Conservation (phyloP, 23 red algal genomes). For the Pyropia haitanensis region DNA sequence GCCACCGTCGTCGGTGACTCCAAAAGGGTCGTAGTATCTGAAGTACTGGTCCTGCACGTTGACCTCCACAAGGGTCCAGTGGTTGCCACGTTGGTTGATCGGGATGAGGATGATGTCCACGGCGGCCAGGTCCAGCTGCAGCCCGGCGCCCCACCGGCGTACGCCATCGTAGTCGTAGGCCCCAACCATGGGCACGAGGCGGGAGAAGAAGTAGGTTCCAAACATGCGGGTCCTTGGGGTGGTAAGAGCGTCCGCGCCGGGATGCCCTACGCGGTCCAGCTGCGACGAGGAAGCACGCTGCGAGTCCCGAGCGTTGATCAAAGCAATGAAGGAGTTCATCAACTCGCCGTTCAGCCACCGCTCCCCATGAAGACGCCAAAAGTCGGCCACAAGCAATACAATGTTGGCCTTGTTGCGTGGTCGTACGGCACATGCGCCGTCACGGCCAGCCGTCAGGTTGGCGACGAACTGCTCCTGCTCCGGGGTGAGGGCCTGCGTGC, state of each 20-base stretch:
- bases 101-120: constrained; percentile 52
- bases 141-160: too few species aligned
- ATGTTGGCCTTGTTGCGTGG: too few species aligned
- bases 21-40: constrained; percentile 37
- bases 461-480: too few species aligned
- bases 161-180: constrained; percentile 46
- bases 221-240: constrained; percentile 53
- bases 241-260: too few species aligned
- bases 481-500: too few species aligned
- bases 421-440: too few species aligned
- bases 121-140: constrained; percentile 16
- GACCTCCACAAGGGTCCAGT: constrained; percentile 59
- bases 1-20: constrained; percentile 6
- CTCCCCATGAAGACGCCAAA: constrained; percentile 22
- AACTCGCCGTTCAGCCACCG: constrained; percentile 72
- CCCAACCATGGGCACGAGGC: constrained; percentile 22
- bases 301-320: constrained; percentile 48
- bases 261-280: too few species aligned
- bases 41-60: constrained; percentile 29
- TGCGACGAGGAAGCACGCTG: too few species aligned
- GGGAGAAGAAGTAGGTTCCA: constrained; percentile 62
- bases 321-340: constrained; percentile 55
- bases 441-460: too few species aligned
- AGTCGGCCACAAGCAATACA: constrained; percentile 23
- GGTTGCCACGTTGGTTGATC: constrained; percentile 52